These are phyloP conservation scores for Blastobotrys petasosporus DNA, from an alignment of 1,139 yeast species.

Conservation along the genomic window DNA sequence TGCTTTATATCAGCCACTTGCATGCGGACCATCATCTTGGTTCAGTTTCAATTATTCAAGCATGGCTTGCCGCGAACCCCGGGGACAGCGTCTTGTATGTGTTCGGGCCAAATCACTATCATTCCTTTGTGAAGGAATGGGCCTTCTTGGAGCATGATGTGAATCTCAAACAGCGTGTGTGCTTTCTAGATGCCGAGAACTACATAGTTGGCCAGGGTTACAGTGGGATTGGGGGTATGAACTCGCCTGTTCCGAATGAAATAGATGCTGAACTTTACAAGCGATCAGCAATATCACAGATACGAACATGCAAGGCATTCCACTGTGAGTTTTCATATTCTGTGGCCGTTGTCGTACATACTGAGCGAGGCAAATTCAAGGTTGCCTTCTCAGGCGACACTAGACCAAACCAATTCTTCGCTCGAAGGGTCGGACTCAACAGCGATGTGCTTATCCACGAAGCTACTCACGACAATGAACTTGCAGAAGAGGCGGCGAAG, in stretches of 20 bases:
- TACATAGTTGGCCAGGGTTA: constrained; percentile 38
- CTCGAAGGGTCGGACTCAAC: constrained; percentile 52
- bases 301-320: constrained; percentile 60
- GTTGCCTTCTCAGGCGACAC: constrained; percentile 94
- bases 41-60: constrained; percentile 56
- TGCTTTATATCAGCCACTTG: constrained; percentile 77
- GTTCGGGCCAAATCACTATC: constrained; percentile 71
- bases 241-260: neutral
- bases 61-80: constrained; percentile 51
- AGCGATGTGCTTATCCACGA: constrained; percentile 85
- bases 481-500: constrained; percentile 71
- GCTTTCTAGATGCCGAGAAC: constrained; percentile 64
- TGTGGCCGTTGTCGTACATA: constrained; percentile 48
- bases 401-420: constrained; percentile 65
- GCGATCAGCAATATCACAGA: neutral
- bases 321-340: constrained; percentile 88
- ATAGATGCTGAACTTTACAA: neutral
- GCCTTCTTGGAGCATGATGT: constrained; percentile 46
- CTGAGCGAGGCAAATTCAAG: constrained; percentile 41
- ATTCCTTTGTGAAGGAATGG: constrained; percentile 68
- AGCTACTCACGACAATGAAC: constrained; percentile 79
- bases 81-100: constrained; percentile 40
- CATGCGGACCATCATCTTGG: constrained; percentile 99
- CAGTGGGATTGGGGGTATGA: constrained; percentile 5
- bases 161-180: constrained; percentile 39